phyloP scores from a whole-genome alignment of 2,329 filamentous ascomycete genomes.

The Colletotrichum lupini region DNA sequence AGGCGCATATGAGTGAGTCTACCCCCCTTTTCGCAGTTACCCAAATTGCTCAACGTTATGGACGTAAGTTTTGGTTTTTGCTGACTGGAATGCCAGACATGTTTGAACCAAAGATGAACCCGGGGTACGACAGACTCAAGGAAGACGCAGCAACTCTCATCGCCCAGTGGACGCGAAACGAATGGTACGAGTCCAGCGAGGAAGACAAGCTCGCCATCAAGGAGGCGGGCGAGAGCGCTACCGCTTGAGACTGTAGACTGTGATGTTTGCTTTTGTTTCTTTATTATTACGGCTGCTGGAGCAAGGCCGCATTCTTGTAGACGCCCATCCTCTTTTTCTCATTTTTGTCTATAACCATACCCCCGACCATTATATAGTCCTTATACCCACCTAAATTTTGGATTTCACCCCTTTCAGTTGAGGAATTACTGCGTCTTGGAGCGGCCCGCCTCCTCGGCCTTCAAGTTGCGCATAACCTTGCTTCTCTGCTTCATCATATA shows the following conservation, averaged over 20 bases:
- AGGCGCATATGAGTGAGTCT: constrained; percentile 78
- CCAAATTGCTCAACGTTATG: background rate
- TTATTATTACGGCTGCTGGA: background rate
- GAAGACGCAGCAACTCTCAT: constrained; percentile 74
- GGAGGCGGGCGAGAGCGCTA: constrained; percentile 27
- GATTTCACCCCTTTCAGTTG: background rate
- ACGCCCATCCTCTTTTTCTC: constrained; percentile 8
- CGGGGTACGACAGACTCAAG: constrained; percentile 76
- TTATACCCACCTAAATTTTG: constrained; percentile 5
- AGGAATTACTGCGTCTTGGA: constrained; percentile 24
- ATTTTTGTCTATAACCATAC: constrained; percentile 32
- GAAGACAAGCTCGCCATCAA: constrained; percentile 43
- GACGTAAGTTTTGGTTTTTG: background rate
- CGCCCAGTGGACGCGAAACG: constrained; percentile 70
- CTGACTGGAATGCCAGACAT: constrained; percentile 60
- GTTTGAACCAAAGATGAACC: constrained; percentile 79
- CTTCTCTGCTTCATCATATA: constrained; percentile 94
- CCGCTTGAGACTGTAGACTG: constrained; percentile 3
- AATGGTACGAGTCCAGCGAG: constrained; percentile 73
- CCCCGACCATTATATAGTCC: constrained; percentile 10
- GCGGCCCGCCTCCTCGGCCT: constrained; percentile 49
- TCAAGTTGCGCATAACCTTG: constrained; percentile 78
- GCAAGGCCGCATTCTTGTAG: constrained; percentile 7
- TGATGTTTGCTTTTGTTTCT: background rate
- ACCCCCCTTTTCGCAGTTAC: background rate